Evolutionary conservation across 202 grass and related monocot species (phyloP), one percentile per base, ranked within the genome.

Genomic region (Zizania palustris): DNA sequence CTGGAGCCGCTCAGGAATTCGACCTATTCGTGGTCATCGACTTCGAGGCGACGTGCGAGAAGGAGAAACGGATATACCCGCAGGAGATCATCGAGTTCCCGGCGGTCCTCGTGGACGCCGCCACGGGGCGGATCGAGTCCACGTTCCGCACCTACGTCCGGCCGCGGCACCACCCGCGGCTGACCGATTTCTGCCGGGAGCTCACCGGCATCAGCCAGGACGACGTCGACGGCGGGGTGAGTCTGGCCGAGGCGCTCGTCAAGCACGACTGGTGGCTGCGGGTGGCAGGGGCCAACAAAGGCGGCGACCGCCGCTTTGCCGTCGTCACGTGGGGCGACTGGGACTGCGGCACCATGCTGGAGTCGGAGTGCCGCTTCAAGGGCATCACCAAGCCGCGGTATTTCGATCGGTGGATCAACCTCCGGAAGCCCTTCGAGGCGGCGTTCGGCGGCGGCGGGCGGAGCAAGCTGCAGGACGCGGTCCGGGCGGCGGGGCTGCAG

Each of bases 51-150:
- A 85, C 82, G 1, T 85, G 87, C 42, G 67, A 82, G 18, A 69
- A 57, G 63, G 62, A 58, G 5, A 41, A 13, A 6, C 49, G 43
- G 45, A 69, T 41, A 33, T 71, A 82, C 22, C 86, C 78, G 15
- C 78, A 82, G 49, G 82, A 89, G 68, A 85, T 89, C 72, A 82
- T 85, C 18, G 82, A 89, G 14, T 85, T 89, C 49, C 78, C 82
- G 0, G 65, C 82, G 33, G 74, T 89, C 3, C 76, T 89, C 60
- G 73, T 82, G 9, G 54, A 85, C 55, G 76, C 67, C 36, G 45
- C 67, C 48, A 82, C 73, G 14, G 82, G 77, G 34, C 22, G 39
- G 44, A 5, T 81, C 7, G 35, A 74, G 19, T 75, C 79, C 49
- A 3, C 57, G 10, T 85, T 89, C 45, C 87, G 45, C 44, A 74